Evolutionary conservation across 2,329 filamentous ascomycete genomes (phyloP).

Genomic region (Cladophialophora exuberans): DNA sequence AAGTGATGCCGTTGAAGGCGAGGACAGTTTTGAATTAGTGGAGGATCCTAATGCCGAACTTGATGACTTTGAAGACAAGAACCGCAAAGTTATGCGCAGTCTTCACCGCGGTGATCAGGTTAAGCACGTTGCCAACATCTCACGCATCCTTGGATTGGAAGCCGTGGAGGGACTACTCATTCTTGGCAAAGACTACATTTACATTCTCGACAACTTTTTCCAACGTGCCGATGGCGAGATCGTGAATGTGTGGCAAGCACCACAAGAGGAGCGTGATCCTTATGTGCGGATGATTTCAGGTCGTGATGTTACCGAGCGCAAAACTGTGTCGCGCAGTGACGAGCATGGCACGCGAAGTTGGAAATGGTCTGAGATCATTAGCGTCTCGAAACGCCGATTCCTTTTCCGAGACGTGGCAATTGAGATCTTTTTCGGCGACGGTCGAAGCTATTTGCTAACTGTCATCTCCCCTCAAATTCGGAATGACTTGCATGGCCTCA

Average conservation of each 20-base stretch:
- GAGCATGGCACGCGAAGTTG: constrained; percentile 87
- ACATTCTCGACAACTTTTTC: constrained; percentile 96
- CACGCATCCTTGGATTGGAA: constrained; percentile 89
- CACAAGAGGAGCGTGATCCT: constrained; percentile 86
- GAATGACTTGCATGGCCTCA: constrained; percentile 78
- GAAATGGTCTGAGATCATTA: constrained; percentile 93
- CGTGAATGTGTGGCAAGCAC: constrained; percentile 93
- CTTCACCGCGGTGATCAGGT: constrained; percentile 89
- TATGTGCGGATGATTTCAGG: constrained; percentile 93
- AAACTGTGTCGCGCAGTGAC: constrained; percentile 50
- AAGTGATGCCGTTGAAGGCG: constrained; percentile 54
- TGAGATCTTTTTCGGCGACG: constrained; percentile 97
- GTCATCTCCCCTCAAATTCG: constrained; percentile 73
- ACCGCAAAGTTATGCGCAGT: constrained; percentile 94
- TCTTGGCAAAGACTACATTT: constrained; percentile 86
- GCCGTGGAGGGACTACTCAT: constrained; percentile 93
- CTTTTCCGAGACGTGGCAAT: constrained; percentile 93
- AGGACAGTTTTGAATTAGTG: constrained; percentile 95
- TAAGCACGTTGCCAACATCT: constrained; percentile 92
- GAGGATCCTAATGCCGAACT: constrained; percentile 87
- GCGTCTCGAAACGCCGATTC: constrained; percentile 93
- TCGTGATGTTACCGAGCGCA: constrained; percentile 65
- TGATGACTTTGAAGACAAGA: constrained; percentile 94
- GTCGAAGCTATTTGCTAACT: constrained; percentile 90
- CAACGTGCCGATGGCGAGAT: constrained; percentile 94